Conservation (phyloP, 805 yeast species). For the Barnettozyma siamensis region DNA sequence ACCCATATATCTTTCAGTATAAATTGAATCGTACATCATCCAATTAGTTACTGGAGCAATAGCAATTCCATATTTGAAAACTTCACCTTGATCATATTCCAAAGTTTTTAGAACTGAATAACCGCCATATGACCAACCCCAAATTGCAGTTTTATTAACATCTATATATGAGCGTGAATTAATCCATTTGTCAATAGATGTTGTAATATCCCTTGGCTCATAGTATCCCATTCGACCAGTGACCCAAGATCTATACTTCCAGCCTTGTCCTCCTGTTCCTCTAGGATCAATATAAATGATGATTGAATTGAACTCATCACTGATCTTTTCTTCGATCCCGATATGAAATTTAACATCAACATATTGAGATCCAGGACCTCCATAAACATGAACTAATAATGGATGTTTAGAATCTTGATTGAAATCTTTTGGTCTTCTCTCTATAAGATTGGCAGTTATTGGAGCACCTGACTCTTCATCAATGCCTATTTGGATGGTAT, state of each 20-base stretch:
- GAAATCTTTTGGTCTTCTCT: constrained; percentile 56
- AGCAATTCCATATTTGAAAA: constrained; percentile 70
- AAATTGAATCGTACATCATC: constrained; percentile 69
- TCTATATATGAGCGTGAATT: constrained; percentile 41
- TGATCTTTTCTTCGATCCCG: constrained; percentile 54
- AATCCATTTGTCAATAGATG: constrained; percentile 46
- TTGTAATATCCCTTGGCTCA: constrained; percentile 68
- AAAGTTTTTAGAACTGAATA: constrained; percentile 68
- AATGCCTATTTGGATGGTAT: constrained; percentile 16
- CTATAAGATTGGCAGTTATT: constrained; percentile 45
- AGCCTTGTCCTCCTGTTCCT: constrained; percentile 77
- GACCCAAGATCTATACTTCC: constrained; percentile 58
- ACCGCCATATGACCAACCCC: constrained; percentile 93
- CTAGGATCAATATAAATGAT: constrained; percentile 71
- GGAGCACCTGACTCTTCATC: constrained; percentile 15
- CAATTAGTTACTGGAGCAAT: constrained; percentile 86
- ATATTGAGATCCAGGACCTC: constrained; percentile 76
- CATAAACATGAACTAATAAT: constrained; percentile 61
- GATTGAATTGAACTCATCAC: constrained; percentile 52
- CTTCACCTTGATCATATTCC: constrained; percentile 56
- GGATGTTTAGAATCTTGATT: constrained; percentile 49
- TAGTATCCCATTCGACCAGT: constrained; percentile 56
- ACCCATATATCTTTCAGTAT: constrained; percentile 74
- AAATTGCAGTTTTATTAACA: constrained; percentile 51
- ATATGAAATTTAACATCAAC: constrained; percentile 41